Conservation (phyloP, 2,329 filamentous ascomycete genomes). For the Colletotrichum eremochloae region DNA sequence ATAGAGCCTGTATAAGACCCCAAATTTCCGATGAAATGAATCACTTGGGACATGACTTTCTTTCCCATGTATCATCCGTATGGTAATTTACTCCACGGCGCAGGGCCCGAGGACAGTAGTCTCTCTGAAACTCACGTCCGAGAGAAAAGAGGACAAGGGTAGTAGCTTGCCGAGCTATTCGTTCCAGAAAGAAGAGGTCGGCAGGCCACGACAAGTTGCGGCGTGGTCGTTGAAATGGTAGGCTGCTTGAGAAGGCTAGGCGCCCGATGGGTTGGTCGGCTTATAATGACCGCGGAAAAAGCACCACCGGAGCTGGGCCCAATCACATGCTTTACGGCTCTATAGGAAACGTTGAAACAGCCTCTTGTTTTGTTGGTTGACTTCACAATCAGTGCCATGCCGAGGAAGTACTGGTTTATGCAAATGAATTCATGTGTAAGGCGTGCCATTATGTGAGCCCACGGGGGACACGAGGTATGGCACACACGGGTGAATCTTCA, state of each 20-base stretch:
- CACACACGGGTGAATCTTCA: slow-evolving; percentile 22
- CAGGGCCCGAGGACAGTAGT: background rate
- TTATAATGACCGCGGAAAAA: background rate
- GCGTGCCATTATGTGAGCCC: slow-evolving; percentile 23
- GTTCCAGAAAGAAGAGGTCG: background rate
- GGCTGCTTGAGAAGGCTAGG: background rate
- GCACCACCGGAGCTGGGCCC: background rate
- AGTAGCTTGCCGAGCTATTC: background rate
- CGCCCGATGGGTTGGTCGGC: background rate
- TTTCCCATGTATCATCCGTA: background rate
- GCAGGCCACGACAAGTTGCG: background rate
- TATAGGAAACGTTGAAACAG: background rate
- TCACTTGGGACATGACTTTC: background rate
- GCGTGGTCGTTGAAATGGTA: background rate
- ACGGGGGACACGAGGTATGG: slow-evolving; percentile 17
- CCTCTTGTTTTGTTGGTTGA: background rate
- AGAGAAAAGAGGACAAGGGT: background rate
- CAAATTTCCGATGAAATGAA: background rate
- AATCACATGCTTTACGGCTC: background rate
- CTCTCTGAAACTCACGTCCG: background rate
- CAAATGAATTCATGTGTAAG: slow-evolving; percentile 37
- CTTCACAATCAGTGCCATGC: background rate
- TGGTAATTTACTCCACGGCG: background rate
- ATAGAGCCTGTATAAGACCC: background rate
- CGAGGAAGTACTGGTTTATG: slow-evolving; percentile 15